Percentiles rank a stretch among this genome's conserved stretches.
Evolutionary conservation across 805 yeast species (phyloP).

Genomic region (Candida tallmaniae): DNA sequence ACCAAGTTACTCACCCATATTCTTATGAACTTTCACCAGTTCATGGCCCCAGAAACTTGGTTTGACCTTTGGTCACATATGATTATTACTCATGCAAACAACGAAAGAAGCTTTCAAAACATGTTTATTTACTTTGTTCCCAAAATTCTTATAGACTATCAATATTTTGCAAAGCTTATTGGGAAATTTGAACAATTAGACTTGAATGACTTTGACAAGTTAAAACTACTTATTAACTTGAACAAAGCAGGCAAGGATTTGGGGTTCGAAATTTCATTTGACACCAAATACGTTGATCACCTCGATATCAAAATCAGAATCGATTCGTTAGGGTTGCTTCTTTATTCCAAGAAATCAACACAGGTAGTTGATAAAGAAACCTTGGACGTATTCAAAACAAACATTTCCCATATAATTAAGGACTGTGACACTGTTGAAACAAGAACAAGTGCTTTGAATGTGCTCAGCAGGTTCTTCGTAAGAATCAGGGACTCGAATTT

Average conservation of each 20-base stretch:
- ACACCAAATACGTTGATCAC: too few relatives aligned
- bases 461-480: slow-evolving; percentile 55
- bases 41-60: slow-evolving; percentile 36
- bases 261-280: too few relatives aligned
- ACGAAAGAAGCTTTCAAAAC: too few relatives aligned
- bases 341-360: slow-evolving; percentile 26
- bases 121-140: slow-evolving; percentile 61
- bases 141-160: slow-evolving; percentile 1
- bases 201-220: too few relatives aligned
- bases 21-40: slow-evolving; percentile 20
- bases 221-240: too few relatives aligned
- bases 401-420: slow-evolving; percentile 10
- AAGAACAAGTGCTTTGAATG: slow-evolving; percentile 60
- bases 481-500: slow-evolving; percentile 69
- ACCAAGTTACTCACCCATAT: slow-evolving; percentile 50
- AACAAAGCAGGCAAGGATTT: too few relatives aligned
- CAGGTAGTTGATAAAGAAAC: slow-evolving; percentile 46
- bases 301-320: slow-evolving; percentile 5
- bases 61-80: slow-evolving; percentile 44
- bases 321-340: slow-evolving; percentile 4
- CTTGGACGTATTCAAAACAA: slow-evolving; percentile 39
- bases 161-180: background rate
- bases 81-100: background rate
- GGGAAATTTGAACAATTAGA: slow-evolving; percentile 7
- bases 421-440: slow-evolving; percentile 34